Evolutionary conservation across 345 rosid genomes (phyloP), one percentile per base, ranked within the genome.

Genomic region (Balakata baccata): DNA sequence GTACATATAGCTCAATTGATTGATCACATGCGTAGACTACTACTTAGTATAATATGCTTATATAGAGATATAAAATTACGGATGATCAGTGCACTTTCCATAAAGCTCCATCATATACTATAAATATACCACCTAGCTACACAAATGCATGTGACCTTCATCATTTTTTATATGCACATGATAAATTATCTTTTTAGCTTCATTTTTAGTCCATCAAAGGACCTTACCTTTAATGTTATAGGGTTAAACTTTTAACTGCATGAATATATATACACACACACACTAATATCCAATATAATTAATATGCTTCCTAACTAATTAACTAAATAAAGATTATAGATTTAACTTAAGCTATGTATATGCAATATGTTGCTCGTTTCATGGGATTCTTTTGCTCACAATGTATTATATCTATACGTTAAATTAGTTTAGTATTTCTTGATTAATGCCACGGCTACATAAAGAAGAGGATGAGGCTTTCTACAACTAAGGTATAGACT

Each of bases 41-140:
- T 66, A 12, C 49, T 23, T 68, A 23, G 60, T 2, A n/a, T n/a
- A n/a, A n/a, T 34, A 29, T 43, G 22, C 13, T 57, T 47, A 62
- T 38, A 29, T 29, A 29, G 34, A 29, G 1, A 1, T 29, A 74
- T 74, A 69, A 73, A 80, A 75, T 75, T 80, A 74, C 65, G 67
- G 75, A 51, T 50, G 39, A 29, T 29, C 2, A 29, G n/a, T 72
- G 22, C 76, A 66, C 62, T 56, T 64, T 71, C 53, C 58, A 70
- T 75, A 66, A 75, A 72, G 66, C 74, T 71, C 73, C 83, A 85
- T 80, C 79, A 83, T 81, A 69, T 23, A 71, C 68, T 59, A 64
- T 78, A 72, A 70, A 78, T 77, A 68, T n/a, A n/a, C n/a, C n/a
- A n/a, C n/a, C 80, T 57, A 53, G 72, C 67, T 78, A 69, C 71